These are phyloP conservation scores for Kregervanrija delftensis DNA, from an alignment of 805 yeast species.

Conservation along the genomic window DNA sequence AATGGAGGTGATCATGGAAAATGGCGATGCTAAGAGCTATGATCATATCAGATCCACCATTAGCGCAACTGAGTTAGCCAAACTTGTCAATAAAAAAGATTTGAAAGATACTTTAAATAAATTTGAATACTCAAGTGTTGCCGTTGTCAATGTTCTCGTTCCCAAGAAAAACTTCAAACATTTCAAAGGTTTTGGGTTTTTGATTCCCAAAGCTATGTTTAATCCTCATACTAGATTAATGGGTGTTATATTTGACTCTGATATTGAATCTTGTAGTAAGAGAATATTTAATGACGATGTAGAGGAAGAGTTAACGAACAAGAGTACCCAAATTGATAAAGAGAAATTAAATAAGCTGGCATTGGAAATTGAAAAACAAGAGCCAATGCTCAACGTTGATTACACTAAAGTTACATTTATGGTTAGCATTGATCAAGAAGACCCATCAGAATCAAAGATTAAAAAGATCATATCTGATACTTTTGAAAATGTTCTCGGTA, in stretches of 20 bases:
- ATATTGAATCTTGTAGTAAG: constrained; percentile 53
- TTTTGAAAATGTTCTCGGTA: constrained; percentile 13
- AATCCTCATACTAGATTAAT: constrained; percentile 44
- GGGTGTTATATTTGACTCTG: constrained; percentile 90
- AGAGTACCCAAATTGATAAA: not conserved
- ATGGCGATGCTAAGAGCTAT: constrained; percentile 19
- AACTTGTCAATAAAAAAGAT: constrained; percentile 20
- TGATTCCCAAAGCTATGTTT: constrained; percentile 55
- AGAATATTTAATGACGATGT: constrained; percentile 18
- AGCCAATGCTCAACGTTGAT: constrained; percentile 19
- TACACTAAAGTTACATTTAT: constrained; percentile 78
- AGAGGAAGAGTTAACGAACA: constrained; percentile 7
- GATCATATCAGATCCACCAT: constrained; percentile 60
- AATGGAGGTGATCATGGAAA: constrained; percentile 12
- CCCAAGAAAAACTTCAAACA: constrained; percentile 37
- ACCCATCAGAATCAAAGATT: constrained; percentile 18
- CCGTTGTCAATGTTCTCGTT: constrained; percentile 63
- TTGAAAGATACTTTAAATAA: constrained; percentile 12
- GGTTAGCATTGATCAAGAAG: constrained; percentile 48
- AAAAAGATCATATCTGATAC: constrained; percentile 18
- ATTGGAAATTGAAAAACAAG: constrained; percentile 12
- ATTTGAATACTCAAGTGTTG: constrained; percentile 41
- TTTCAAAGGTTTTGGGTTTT: constrained; percentile 72
- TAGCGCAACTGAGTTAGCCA: constrained; percentile 35
- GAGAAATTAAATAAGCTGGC: constrained; percentile 12